Percentiles rank a stretch among this genome's conserved stretches.
Evolutionary conservation across 2,329 filamentous ascomycete genomes (phyloP).

Genomic region (Penicillium verrucosum): DNA sequence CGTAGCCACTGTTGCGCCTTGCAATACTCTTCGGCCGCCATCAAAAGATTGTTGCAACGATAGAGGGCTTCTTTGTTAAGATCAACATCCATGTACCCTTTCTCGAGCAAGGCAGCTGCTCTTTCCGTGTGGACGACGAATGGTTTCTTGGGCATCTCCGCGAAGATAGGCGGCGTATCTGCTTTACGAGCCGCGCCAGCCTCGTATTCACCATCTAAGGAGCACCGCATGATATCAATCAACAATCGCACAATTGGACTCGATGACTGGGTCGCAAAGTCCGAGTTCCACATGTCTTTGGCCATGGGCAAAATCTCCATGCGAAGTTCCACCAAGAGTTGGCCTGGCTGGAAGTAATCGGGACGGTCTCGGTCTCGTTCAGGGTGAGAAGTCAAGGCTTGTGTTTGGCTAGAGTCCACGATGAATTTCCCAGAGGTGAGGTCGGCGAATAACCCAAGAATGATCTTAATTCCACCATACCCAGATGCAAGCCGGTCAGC

Average conservation of each 20-base stretch:
- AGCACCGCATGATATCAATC: slow-evolving; percentile 76
- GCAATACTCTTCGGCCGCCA: slow-evolving; percentile 71
- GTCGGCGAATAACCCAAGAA: slow-evolving; percentile 75
- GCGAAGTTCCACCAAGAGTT: slow-evolving; percentile 83
- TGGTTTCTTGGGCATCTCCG: slow-evolving; percentile 47
- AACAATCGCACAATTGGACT: slow-evolving; percentile 73
- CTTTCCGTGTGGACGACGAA: slow-evolving; percentile 54
- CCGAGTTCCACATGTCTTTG: slow-evolving; percentile 77
- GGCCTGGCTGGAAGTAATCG: slow-evolving; percentile 64
- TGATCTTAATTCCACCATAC: slow-evolving; percentile 69
- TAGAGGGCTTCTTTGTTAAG: slow-evolving; percentile 77
- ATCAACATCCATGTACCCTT: slow-evolving; percentile 53
- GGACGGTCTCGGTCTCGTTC: slow-evolving; percentile 56
- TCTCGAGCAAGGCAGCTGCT: slow-evolving; percentile 44
- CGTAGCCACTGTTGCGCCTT: slow-evolving; percentile 57
- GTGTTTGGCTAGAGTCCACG: slow-evolving; percentile 67
- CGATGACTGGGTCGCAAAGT: slow-evolving; percentile 75
- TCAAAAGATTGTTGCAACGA: slow-evolving; percentile 67
- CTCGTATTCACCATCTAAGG: slow-evolving; percentile 76
- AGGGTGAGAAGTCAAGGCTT: slow-evolving; percentile 50
- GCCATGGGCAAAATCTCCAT: slow-evolving; percentile 74
- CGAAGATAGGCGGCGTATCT: slow-evolving; percentile 55
- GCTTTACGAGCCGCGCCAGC: slow-evolving; percentile 58
- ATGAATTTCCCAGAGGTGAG: slow-evolving; percentile 76
- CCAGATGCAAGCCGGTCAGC: slow-evolving; percentile 49